phyloP scores from a whole-genome alignment of 2,329 filamentous ascomycete species.

The Dothistroma pini region DNA sequence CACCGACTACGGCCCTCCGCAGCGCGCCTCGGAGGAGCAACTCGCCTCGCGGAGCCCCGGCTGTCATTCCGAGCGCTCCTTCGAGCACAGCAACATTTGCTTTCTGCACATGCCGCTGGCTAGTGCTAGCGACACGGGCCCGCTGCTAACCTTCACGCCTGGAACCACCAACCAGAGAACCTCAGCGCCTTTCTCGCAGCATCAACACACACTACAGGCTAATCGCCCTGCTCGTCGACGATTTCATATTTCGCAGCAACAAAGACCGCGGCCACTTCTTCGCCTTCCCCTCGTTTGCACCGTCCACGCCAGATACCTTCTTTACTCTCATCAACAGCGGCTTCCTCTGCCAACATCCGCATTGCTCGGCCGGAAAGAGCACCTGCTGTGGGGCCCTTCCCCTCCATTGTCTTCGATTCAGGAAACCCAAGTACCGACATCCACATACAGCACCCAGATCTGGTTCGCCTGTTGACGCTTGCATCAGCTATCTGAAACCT shows the following conservation, averaged over 20 bases:
- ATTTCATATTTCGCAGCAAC: neutral
- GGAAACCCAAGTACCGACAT: neutral
- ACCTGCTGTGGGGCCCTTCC: slow-evolving; percentile 19
- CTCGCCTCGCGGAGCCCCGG: slow-evolving; percentile 11
- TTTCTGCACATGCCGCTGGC: slow-evolving; percentile 13
- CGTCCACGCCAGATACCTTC: neutral
- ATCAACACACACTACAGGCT: slow-evolving; percentile 2
- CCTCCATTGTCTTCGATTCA: slow-evolving; percentile 13
- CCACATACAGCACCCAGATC: slow-evolving; percentile 9
- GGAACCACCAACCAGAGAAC: slow-evolving; percentile 20
- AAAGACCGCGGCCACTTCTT: neutral
- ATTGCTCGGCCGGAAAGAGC: neutral
- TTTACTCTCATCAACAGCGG: slow-evolving; percentile 1
- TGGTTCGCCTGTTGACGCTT: slow-evolving; percentile 16
- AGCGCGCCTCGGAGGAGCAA: too few relatives aligned
- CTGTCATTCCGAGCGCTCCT: slow-evolving; percentile 7
- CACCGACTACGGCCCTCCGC: too few relatives aligned
- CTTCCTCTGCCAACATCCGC: neutral
- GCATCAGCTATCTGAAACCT: slow-evolving; percentile 21
- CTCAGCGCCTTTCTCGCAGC: slow-evolving; percentile 10
- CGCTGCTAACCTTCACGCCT: slow-evolving; percentile 19
- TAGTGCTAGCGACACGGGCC: slow-evolving; percentile 22
- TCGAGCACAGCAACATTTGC: slow-evolving; percentile 6
- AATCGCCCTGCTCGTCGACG: neutral
- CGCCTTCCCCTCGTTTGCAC: neutral